Base-by-base conservation (phyloP, 495 filamentous ascomycete species). In the Astrothelium macrocarpum region DNA sequence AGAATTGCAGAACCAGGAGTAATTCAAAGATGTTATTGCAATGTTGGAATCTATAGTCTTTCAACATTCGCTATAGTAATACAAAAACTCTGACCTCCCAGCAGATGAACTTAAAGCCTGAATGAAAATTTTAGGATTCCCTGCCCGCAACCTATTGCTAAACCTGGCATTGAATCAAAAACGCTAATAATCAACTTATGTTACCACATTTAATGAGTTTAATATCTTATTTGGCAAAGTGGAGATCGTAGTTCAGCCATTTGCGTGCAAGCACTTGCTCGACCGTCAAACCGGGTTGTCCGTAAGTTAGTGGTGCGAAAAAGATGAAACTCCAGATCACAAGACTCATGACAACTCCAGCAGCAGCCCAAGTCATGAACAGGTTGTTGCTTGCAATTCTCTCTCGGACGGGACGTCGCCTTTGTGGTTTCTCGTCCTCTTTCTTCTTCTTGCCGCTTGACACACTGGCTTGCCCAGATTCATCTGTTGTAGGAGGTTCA, bases 191-290 rank as follows among this genome's bases (percentile, higher is more conserved):
- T 56, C 49, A 56, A 60, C 34, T n/a, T 12, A 34, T 25, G 23
- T n/a, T 25, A 36, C n/a, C 36, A 60, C 28, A 34, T 16, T 16
- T 23, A 4, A 3, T 16, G 1, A 16, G 16, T 20, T 36, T 14
- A 5, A 25, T n/a, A 7, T 59, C 18, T 61, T 88, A 98, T 83
- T 98, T 98, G 42, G 94, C 94, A 78, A 97, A 98, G 79, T 98
- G 94, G 74, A 98, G 81, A 76, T 98, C 94, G 74, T 98, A 98
- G 56, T 87, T 87, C 71, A 97, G 79, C 94, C 91, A 98, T 78
- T 96, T 96, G 75, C 94, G 84, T 59, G 89, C 84, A 61, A 87
- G 73, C 46, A 98, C 91, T 70, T 90, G 81, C 11, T 86, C 85
- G 11, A 92, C 86, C 64, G 78, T 85, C 75, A 98, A 81, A n/a